phyloP scores from a whole-genome alignment of 257 asterid species.

The Verbascum thapsus region DNA sequence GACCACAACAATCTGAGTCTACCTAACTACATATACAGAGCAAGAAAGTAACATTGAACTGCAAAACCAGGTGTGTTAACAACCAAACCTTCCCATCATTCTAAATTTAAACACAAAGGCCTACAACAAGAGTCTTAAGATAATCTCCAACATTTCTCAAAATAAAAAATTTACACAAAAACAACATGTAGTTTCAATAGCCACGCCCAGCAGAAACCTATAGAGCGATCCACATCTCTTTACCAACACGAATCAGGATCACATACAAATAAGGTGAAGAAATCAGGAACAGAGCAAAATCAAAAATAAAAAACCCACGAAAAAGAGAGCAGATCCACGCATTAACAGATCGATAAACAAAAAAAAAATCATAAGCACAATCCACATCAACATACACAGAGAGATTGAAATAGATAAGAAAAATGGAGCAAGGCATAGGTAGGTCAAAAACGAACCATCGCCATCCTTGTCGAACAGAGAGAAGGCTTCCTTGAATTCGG shows the following conservation, averaged over 20 bases:
- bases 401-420: not conserved
- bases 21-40: not conserved
- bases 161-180: constrained; percentile 3
- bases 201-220: not conserved
- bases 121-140: not conserved
- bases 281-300: constrained; percentile 8
- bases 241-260: not conserved
- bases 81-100: constrained; percentile 14
- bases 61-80: not conserved
- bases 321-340: constrained; percentile 12
- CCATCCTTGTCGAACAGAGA: constrained; percentile 71
- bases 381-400: too few species aligned
- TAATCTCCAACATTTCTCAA: constrained; percentile 12
- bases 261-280: constrained; percentile 12
- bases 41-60: not conserved
- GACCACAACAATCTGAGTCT: constrained; percentile 7
- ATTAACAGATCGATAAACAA: not conserved
- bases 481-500: constrained; percentile 70
- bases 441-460: constrained; percentile 47
- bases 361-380: not conserved
- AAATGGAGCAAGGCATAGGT: not conserved
- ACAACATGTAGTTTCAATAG: not conserved
- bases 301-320: constrained; percentile 10
- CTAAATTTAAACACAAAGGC: constrained; percentile 5
- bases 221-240: constrained; percentile 31